These are phyloP conservation scores for Cryptosporidium andersoni DNA, from an alignment of 169 alveolate species.

Conservation along the genomic window DNA sequence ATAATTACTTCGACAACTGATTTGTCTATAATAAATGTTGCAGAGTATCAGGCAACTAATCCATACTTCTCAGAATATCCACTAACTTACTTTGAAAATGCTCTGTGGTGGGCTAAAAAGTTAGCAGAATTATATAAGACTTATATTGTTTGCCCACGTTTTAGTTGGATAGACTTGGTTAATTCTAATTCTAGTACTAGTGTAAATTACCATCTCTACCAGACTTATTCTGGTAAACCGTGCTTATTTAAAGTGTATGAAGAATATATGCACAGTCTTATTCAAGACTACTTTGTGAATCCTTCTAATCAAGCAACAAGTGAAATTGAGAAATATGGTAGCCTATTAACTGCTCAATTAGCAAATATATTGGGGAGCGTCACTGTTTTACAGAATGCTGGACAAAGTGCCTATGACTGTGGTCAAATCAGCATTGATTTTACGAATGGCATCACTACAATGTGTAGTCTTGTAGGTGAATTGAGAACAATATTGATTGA, in stretches of 20 bases:
- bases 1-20: constrained; percentile 23
- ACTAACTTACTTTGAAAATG: constrained; percentile 16
- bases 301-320: constrained; percentile 21
- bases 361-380: constrained; percentile 60
- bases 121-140: constrained; percentile 19
- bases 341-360: constrained; percentile 8
- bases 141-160: constrained; percentile 33
- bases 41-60: constrained; percentile 13
- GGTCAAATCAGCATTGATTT: constrained; percentile 56
- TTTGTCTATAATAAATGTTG: constrained; percentile 5
- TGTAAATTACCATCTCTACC: constrained; percentile 29
- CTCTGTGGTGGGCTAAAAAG: constrained; percentile 44
- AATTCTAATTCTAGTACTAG: not conserved
- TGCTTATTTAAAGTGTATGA: constrained; percentile 35
- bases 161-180: constrained; percentile 44
- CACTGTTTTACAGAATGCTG: constrained; percentile 11
- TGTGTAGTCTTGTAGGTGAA: constrained; percentile 50
- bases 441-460: constrained; percentile 51
- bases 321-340: constrained; percentile 17
- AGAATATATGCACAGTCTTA: constrained; percentile 34
- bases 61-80: constrained; percentile 49
- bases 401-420: constrained; percentile 51
- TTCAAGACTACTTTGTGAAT: constrained; percentile 32
- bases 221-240: not conserved
- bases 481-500: constrained; percentile 15